A percentile compares a stretch with the other conserved stretches of the same genome.
These are phyloP conservation scores for Mycena maculata DNA, from an alignment of 768 basidiomycete species.

Conservation along the genomic window DNA sequence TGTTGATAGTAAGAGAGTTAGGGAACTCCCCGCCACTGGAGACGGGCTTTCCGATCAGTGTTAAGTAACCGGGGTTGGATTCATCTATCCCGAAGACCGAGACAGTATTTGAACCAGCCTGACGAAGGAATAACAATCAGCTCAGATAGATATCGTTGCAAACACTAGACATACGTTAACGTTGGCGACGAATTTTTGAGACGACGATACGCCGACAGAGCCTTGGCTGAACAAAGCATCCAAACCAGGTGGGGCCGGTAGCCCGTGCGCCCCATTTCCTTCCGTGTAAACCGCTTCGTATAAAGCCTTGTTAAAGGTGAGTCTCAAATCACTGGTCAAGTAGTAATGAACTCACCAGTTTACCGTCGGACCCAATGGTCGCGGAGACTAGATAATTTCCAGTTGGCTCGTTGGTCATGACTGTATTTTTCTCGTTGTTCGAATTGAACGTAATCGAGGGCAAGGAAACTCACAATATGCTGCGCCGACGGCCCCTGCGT, in stretches of 20 bases:
- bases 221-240: slow-evolving; percentile 45
- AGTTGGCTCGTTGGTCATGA: slow-evolving; percentile 51
- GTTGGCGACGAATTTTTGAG: slow-evolving; percentile 10
- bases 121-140: neutral
- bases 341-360: slow-evolving; percentile 32
- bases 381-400: slow-evolving; percentile 49
- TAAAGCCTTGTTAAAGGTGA: slow-evolving; percentile 38
- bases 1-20: slow-evolving; percentile 48
- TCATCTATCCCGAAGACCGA: slow-evolving; percentile 50
- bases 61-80: slow-evolving; percentile 44
- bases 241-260: slow-evolving; percentile 24
- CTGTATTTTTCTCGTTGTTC: slow-evolving; percentile 30
- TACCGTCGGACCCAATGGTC: slow-evolving; percentile 45
- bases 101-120: slow-evolving; percentile 53
- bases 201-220: slow-evolving; percentile 32
- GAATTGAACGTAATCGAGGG: neutral
- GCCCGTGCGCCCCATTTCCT: slow-evolving; percentile 38
- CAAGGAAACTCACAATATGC: slow-evolving; percentile 19
- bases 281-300: slow-evolving; percentile 28
- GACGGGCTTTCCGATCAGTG: slow-evolving; percentile 47
- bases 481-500: slow-evolving; percentile 11
- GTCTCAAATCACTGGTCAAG: slow-evolving; percentile 37
- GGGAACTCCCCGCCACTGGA: slow-evolving; percentile 54
- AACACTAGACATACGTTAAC: slow-evolving; percentile 12
- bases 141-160: neutral